Evolutionary conservation across 129 eudicot species (phyloP).

Genomic region (Glebionis coronaria): DNA sequence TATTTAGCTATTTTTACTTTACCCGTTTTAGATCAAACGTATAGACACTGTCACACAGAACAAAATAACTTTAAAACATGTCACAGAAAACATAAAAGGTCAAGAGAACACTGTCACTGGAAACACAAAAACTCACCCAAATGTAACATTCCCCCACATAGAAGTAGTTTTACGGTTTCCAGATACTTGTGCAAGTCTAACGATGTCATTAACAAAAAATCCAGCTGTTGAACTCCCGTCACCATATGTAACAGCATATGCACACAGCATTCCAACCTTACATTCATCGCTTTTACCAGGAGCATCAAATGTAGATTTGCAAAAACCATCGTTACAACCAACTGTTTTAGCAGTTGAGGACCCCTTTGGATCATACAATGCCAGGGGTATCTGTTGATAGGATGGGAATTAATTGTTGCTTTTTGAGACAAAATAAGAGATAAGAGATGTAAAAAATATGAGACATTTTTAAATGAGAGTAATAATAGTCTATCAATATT

Average conservation of each 20-base stretch:
- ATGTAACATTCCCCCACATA: conserved; percentile 59
- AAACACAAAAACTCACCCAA: conserved; percentile 69
- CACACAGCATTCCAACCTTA: conserved; percentile 54
- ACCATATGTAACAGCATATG: conserved; percentile 75
- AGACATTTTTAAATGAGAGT: not conserved
- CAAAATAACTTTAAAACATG: not conserved
- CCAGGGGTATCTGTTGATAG: conserved; percentile 49
- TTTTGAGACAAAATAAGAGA: not conserved
- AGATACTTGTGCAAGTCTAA: conserved; percentile 48
- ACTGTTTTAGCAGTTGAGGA: conserved; percentile 57
- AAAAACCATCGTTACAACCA: conserved; percentile 64
- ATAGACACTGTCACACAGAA: no score
- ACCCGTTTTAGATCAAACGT: not conserved
- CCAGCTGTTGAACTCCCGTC: conserved; percentile 91
- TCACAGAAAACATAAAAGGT: conserved; percentile 7
- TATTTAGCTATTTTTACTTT: no score
- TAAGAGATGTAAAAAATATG: not conserved
- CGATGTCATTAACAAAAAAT: conserved; percentile 54
- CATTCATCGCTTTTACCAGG: conserved; percentile 41
- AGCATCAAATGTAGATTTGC: conserved; percentile 37
- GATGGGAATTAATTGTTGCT: not conserved
- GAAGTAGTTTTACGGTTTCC: conserved; percentile 53
- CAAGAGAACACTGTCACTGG: not conserved
- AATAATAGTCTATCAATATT: not conserved
- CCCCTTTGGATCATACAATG: conserved; percentile 53